These are phyloP conservation scores for Nicotiana obtusifolia DNA, from an alignment of 257 asterid species.

Conservation along the genomic window DNA sequence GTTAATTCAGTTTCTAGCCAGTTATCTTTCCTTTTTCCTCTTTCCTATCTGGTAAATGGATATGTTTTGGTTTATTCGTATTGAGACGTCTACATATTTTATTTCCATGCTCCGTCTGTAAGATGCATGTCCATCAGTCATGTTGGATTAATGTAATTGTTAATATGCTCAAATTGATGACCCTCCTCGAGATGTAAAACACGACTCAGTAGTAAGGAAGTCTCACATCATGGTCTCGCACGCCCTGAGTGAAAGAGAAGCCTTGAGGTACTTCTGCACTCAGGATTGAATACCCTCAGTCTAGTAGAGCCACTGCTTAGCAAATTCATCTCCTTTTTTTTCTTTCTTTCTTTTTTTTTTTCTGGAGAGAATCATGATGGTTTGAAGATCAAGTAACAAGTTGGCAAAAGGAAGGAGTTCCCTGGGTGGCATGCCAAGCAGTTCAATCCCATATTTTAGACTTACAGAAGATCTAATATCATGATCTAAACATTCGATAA, in stretches of 20 bases:
- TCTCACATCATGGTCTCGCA: background rate
- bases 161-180: background rate
- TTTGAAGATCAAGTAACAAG: background rate
- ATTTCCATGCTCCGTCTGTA: background rate
- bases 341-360: background rate
- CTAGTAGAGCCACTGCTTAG: background rate
- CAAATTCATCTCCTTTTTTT: background rate
- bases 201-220: background rate
- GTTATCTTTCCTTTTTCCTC: background rate
- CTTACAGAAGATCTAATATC: background rate
- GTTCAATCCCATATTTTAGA: background rate
- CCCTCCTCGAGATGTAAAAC: background rate
- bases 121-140: background rate
- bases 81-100: background rate
- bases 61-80: background rate
- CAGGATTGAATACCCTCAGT: background rate
- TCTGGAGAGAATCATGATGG: background rate
- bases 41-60: background rate
- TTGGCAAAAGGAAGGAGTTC: background rate
- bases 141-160: background rate
- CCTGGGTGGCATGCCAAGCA: background rate
- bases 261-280: background rate
- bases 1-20: background rate
- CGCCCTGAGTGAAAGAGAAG: background rate
- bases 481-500: background rate